These are phyloP conservation scores for Colletotrichum nymphaeae DNA, from an alignment of 2,329 filamentous ascomycete species.

Conservation along the genomic window DNA sequence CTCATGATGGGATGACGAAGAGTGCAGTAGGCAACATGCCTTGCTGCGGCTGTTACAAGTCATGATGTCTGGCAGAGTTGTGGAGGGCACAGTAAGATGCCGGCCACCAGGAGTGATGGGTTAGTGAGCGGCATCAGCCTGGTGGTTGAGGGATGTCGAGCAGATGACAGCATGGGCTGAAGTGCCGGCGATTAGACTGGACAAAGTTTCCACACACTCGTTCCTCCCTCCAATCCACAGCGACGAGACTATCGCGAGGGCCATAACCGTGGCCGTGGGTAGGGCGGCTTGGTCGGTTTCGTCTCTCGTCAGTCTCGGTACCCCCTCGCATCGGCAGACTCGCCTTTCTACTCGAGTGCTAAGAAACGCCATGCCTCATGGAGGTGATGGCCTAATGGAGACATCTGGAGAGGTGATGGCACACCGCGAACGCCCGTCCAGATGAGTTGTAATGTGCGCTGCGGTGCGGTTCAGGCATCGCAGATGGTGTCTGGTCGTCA, in stretches of 20 bases:
- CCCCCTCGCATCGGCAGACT: slow-evolving; percentile 2
- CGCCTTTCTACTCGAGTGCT: neutral
- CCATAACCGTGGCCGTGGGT: slow-evolving; percentile 9
- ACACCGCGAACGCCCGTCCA: neutral
- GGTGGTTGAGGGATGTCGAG: neutral
- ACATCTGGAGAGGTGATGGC: neutral
- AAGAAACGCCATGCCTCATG: slow-evolving; percentile 14
- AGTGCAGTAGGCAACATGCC: slow-evolving; percentile 24
- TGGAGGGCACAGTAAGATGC: slow-evolving; percentile 3
- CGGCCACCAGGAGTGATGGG: slow-evolving; percentile 16
- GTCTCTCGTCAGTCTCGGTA: slow-evolving; percentile 14
- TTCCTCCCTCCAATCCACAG: slow-evolving; percentile 31
- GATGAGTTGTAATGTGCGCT: neutral
- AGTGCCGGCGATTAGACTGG: slow-evolving; percentile 9
- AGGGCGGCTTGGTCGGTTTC: slow-evolving; percentile 15
- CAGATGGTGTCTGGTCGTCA: neutral
- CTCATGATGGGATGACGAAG: slow-evolving; percentile 32
- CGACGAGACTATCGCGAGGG: slow-evolving; percentile 12
- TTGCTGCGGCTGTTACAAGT: slow-evolving; percentile 4
- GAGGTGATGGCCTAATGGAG: slow-evolving; percentile 4
- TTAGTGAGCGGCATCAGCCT: neutral
- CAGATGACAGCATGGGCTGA: slow-evolving; percentile 20
- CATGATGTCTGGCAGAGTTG: neutral
- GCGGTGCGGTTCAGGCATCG: neutral
- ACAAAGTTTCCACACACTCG: slow-evolving; percentile 26